Base-by-base conservation (phyloP, 352 stramenopile species). In the Globisporangium cylindrosporum region DNA sequence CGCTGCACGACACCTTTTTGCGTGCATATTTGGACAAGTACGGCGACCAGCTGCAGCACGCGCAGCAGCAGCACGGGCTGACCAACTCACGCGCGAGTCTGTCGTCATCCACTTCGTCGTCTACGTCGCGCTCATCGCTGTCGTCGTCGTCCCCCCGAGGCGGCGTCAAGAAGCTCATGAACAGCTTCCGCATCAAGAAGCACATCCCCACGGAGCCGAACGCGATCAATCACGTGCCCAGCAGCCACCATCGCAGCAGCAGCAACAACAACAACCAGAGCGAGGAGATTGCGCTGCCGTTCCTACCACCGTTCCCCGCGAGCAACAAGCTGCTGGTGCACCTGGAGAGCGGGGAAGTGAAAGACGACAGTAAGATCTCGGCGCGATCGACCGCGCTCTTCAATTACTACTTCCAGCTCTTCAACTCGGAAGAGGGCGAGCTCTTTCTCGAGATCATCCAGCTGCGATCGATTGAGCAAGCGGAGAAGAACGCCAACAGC, bases 371-470 rank as follows among this genome's bases (percentile, higher is more conserved):
- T 56, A 91, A 90, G 65, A 78, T 84, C 36, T 59, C 75, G 29
- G 67, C 64, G 9, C 75, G 81, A 27, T 78, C 72, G 9, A 56
- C 71, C 3, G 83, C 78, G 15, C 69, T 91, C 0, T 91, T 91
- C 29, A 73, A 80, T 48, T 91, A 91, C 58, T 91, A 90, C 72
- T 76, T 76, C n/a, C 72, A 78, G 64, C 63, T 90, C 22, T 89
- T 91, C 71, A 90, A 88, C 66, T 85, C 79, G 56, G 76, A 86
- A 5, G 81, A 88, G 9, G 69, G 75, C 9, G 81, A 86, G 58
- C 69, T 89, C 64, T 90, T 79, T 49, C 51, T 90, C 29, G 75
- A 86, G 27, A 64, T 89, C 48, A 64, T 91, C 38, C 70, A 81
- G 29, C 62, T 69, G 49, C 72, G 62, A 6, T 75, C 73, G 6